phyloP scores from a whole-genome alignment of 805 yeast species.

The Starmerella geochares region DNA sequence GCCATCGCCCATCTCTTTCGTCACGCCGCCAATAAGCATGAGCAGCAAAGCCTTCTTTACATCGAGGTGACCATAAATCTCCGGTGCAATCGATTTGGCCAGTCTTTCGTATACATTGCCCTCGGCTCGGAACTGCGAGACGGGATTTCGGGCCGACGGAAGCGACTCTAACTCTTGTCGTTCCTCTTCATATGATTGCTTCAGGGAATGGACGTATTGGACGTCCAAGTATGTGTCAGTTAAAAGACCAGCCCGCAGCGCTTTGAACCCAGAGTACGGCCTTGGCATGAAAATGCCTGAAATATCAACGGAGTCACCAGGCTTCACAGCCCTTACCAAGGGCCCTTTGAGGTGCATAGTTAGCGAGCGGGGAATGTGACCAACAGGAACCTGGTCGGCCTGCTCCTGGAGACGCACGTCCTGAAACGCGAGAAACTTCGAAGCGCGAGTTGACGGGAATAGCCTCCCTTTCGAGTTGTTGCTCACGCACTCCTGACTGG shows the following conservation, averaged over 20 bases:
- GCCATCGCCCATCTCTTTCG: constrained; percentile 91
- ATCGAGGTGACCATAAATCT: constrained; percentile 87
- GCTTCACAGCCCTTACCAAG: constrained; percentile 72
- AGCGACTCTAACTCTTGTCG: constrained; percentile 35
- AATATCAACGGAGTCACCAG: constrained; percentile 92
- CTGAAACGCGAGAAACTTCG: constrained; percentile 89
- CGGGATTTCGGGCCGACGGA: constrained; percentile 44
- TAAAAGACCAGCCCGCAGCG: constrained; percentile 80
- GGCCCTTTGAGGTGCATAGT: constrained; percentile 86
- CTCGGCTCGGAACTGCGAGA: constrained; percentile 43
- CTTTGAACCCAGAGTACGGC: constrained; percentile 92
- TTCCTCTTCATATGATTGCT: constrained; percentile 63
- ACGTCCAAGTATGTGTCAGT: constrained; percentile 92
- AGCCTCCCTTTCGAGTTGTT: constrained; percentile 82
- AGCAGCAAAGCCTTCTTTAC: constrained; percentile 82
- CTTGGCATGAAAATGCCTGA: constrained; percentile 87
- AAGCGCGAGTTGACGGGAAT: constrained; percentile 88
- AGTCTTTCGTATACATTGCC: constrained; percentile 72
- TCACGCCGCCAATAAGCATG: constrained; percentile 87
- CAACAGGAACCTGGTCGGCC: constrained; percentile 94
- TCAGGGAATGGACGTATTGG: constrained; percentile 76
- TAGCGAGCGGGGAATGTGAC: constrained; percentile 87
- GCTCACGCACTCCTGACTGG: constrained; percentile 63
- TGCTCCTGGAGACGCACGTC: constrained; percentile 91
- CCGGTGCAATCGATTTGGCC: constrained; percentile 91